Evolutionary conservation across 176 grass and related monocot species (phyloP).

Genomic region (Phoenix dactylifera): DNA sequence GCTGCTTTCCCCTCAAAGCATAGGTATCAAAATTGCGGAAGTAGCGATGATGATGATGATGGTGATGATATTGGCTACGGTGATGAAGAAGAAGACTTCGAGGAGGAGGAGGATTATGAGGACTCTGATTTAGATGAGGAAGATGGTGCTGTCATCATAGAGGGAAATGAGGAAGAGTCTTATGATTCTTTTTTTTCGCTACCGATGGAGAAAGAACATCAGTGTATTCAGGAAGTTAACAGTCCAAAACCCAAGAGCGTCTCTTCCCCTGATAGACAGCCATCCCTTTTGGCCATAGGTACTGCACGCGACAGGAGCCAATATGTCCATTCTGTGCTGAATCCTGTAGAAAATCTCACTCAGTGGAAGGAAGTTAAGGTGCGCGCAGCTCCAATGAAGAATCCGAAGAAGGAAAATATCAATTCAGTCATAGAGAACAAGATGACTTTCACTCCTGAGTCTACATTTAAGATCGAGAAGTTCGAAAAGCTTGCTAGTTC

Average conservation of each 20-base stretch:
- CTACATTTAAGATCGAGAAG: constrained; percentile 8
- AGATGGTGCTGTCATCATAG: constrained; percentile 27
- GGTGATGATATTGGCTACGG: constrained; percentile 20
- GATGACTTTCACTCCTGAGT: background rate
- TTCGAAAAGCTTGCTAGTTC: constrained; percentile 11
- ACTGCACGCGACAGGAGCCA: constrained; percentile 55
- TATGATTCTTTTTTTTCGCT: constrained; percentile 89
- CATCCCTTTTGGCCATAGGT: constrained; percentile 19
- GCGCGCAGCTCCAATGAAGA: constrained; percentile 13
- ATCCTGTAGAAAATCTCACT: constrained; percentile 64
- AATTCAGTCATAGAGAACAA: constrained; percentile 8
- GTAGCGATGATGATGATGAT: constrained; percentile 13
- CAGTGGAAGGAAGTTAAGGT: constrained; percentile 70
- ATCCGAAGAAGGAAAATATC: constrained; percentile 64
- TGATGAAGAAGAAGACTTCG: background rate
- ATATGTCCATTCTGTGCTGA: constrained; percentile 41
- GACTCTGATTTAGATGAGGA: constrained; percentile 49
- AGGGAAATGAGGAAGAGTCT: constrained; percentile 60
- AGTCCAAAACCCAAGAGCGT: constrained; percentile 6
- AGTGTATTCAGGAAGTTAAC: constrained; percentile 22
- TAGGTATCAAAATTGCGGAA: constrained; percentile 63
- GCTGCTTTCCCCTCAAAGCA: constrained; percentile 64
- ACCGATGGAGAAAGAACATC: constrained; percentile 33
- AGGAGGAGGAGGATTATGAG: constrained; percentile 32
- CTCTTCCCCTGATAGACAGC: constrained; percentile 18